phyloP scores from a whole-genome alignment of 225 moss, liverwort and hornwort species.

The Thuidium tamariscinum region DNA sequence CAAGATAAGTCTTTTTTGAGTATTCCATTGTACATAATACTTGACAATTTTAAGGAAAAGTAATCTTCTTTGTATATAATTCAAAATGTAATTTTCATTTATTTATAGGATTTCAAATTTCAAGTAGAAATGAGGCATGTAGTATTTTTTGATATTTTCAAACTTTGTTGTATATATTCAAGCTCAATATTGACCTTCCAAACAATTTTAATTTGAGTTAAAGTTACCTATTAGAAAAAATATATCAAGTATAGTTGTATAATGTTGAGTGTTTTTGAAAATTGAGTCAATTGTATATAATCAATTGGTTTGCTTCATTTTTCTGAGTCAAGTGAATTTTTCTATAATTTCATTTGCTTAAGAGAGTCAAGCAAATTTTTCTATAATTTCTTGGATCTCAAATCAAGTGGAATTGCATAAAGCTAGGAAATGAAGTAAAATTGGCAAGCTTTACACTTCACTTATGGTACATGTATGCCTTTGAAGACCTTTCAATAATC shows the following conservation, averaged over 20 bases:
- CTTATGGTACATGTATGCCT: too few relatives aligned
- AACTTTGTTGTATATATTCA: background rate
- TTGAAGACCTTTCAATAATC: too few relatives aligned
- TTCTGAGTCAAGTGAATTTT: background rate
- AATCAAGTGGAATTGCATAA: too few relatives aligned
- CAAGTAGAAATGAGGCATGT: background rate
- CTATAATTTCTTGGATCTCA: too few relatives aligned
- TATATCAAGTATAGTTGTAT: background rate
- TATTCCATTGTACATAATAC: background rate
- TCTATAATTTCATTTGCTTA: too few relatives aligned
- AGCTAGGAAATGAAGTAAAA: too few relatives aligned
- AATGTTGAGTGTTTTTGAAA: background rate
- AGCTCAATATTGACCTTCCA: background rate
- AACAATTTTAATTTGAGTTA: background rate
- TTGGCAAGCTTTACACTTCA: too few relatives aligned
- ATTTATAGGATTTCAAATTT: background rate
- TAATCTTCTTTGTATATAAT: background rate
- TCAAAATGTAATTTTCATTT: background rate
- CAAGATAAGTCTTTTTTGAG: too few relatives aligned
- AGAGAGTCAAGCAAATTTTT: too few relatives aligned
- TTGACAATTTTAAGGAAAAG: background rate
- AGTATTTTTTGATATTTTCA: background rate
- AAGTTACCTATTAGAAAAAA: background rate
- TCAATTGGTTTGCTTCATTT: background rate
- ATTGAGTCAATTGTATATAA: background rate